Percentiles rank a stretch among this genome's conserved stretches.
phyloP scores from a whole-genome alignment of 2,329 filamentous ascomycete species.

The Fusarium stilboides region DNA sequence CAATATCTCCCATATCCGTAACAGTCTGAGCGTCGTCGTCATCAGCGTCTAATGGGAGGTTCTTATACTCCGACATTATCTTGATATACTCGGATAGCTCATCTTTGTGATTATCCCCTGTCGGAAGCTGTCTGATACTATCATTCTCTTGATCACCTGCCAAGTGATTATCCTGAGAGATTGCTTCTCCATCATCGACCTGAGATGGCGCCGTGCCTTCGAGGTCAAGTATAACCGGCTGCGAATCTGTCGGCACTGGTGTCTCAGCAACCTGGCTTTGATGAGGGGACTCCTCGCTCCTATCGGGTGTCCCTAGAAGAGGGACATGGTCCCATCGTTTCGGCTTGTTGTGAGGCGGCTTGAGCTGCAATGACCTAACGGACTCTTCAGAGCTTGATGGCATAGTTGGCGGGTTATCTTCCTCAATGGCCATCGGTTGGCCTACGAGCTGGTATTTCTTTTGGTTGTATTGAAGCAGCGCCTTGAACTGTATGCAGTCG shows the following conservation, averaged over 20 bases:
- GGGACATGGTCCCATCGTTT: slow-evolving; percentile 58
- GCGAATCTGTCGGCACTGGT: slow-evolving; percentile 44
- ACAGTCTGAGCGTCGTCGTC: slow-evolving; percentile 61
- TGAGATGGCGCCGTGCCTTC: slow-evolving; percentile 20
- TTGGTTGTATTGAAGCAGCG: slow-evolving; percentile 71
- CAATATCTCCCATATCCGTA: slow-evolving; percentile 29
- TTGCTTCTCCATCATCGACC: background rate
- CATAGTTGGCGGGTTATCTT: background rate
- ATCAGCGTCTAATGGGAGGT: slow-evolving; percentile 69
- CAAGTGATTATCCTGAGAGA: background rate
- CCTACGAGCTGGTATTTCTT: slow-evolving; percentile 72
- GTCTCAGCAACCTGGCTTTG: slow-evolving; percentile 38
- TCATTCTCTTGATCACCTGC: background rate
- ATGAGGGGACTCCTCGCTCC: slow-evolving; percentile 54
- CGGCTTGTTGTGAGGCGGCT: slow-evolving; percentile 59
- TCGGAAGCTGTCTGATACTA: background rate
- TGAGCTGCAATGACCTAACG: slow-evolving; percentile 63
- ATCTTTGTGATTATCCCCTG: slow-evolving; percentile 56
- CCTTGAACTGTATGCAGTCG: slow-evolving; percentile 75
- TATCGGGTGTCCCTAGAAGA: slow-evolving; percentile 56
- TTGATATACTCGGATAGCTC: slow-evolving; percentile 76
- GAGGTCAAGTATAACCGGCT: slow-evolving; percentile 48
- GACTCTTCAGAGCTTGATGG: slow-evolving; percentile 42
- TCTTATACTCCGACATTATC: slow-evolving; percentile 71
- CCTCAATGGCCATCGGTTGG: slow-evolving; percentile 51